phyloP scores from a whole-genome alignment of 768 basidiomycete genomes.

The Boletus rex-veris region DNA sequence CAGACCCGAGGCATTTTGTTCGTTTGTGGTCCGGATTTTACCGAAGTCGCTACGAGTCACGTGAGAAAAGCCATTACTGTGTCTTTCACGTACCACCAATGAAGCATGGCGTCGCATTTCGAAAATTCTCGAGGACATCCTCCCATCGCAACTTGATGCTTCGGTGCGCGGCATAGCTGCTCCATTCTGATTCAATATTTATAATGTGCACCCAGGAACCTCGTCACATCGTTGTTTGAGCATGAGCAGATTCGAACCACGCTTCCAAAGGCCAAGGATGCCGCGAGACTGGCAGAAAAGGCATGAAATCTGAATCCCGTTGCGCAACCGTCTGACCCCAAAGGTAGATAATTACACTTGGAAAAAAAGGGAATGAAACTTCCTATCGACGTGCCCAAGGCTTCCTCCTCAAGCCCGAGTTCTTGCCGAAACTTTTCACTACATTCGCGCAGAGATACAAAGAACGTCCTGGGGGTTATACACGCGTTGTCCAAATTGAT shows the following conservation, averaged over 20 bases:
- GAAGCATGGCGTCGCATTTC: slow-evolving; percentile 93
- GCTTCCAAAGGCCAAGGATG: slow-evolving; percentile 88
- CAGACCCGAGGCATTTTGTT: not conserved
- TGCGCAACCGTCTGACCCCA: slow-evolving; percentile 5
- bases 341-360: slow-evolving; percentile 80
- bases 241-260: slow-evolving; percentile 97
- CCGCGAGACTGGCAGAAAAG: slow-evolving; percentile 91
- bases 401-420: slow-evolving; percentile 70
- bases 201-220: slow-evolving; percentile 54
- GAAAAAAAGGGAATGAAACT: slow-evolving; percentile 75
- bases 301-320: slow-evolving; percentile 33
- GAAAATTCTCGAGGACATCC: slow-evolving; percentile 88
- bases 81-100: slow-evolving; percentile 42
- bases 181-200: slow-evolving; percentile 1
- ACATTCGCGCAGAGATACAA: slow-evolving; percentile 80
- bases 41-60: slow-evolving; percentile 16
- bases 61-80: not conserved
- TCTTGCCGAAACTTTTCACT: slow-evolving; percentile 81
- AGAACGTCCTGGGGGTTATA: slow-evolving; percentile 87
- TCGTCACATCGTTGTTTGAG: slow-evolving; percentile 90
- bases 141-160: slow-evolving; percentile 93
- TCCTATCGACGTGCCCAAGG: slow-evolving; percentile 70
- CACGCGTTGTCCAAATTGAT: slow-evolving; percentile 90
- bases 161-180: slow-evolving; percentile 47
- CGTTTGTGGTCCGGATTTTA: slow-evolving; percentile 21